Evolutionary conservation across 108 stramenopile genomes (phyloP), one percentile per base, ranked within the genome.

Genomic region (Nannochloropsis salina): DNA sequence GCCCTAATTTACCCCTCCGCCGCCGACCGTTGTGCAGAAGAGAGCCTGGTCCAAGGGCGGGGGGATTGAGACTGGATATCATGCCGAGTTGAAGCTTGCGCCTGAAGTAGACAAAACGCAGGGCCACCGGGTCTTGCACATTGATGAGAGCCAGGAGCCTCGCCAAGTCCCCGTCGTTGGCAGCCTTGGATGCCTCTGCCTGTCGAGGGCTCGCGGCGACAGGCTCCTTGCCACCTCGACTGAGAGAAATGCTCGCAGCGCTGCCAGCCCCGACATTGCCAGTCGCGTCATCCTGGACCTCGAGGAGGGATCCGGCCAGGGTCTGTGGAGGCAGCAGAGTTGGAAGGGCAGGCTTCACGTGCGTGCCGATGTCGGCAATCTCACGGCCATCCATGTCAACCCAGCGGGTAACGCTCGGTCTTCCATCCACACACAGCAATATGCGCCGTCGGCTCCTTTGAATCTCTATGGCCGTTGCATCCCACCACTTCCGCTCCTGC

Each of bases 181-280:
- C 61, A n/a, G 61, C 61, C n/a, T 74, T n/a, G 61, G 20, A n/a
- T 74, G 61, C 61, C n/a, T n/a, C 20, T 15, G 1, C n/a, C 61
- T 74, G 61, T n/a, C 61, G 61, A n/a, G 61, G 61, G 15, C 20
- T 74, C 20, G 61, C 61, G 8, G 61, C 20, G 61, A 74, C 61
- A n/a, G 61, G 61, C 61, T 74, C 61, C n/a, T 74, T 74, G 61
- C 61, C 61, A 15, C 61, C 61, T n/a, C 61, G 61, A 31, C 31
- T 31, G 61, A 2, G 6, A 74, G 61, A n/a, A n/a, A 74, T n/a
- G 2, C 15, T 4, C 61, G n/a, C 61, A 74, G 20, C 61, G 61
- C 61, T n/a, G n/a, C 61, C 2, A 51, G 47, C 47, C 10, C 10
- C 61, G 3, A n/a, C 61, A 74, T 15, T 0, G 8, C n/a, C 61